phyloP scores from a whole-genome alignment of 805 yeast species.

The Schwanniomyces yamadae region DNA sequence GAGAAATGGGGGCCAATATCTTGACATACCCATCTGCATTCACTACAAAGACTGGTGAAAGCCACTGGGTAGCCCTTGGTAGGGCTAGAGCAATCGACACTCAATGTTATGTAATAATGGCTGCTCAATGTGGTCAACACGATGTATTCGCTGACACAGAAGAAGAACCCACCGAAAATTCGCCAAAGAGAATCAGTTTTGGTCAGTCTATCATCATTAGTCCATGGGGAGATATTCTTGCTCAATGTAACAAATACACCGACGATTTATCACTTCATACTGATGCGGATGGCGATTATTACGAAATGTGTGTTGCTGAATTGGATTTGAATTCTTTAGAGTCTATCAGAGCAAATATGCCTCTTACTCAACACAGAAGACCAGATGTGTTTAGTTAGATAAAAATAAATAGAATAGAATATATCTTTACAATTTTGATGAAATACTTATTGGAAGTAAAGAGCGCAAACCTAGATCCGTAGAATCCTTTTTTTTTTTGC shows the following conservation, averaged over 20 bases:
- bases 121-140: slow-evolving; percentile 85
- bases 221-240: slow-evolving; percentile 85
- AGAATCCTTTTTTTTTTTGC: no score
- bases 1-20: slow-evolving; percentile 72
- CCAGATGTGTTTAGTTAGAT: slow-evolving; percentile 56
- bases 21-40: slow-evolving; percentile 89
- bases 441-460: no score
- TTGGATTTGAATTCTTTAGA: slow-evolving; percentile 53
- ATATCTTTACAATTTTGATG: no score
- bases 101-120: slow-evolving; percentile 83
- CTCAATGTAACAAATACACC: slow-evolving; percentile 39
- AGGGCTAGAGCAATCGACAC: slow-evolving; percentile 85
- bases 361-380: slow-evolving; percentile 72
- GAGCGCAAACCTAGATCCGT: no score
- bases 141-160: slow-evolving; percentile 45
- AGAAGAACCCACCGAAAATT: slow-evolving; percentile 11
- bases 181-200: slow-evolving; percentile 61
- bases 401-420: no score
- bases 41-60: slow-evolving; percentile 85
- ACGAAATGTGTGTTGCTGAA: slow-evolving; percentile 57
- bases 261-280: slow-evolving; percentile 19
- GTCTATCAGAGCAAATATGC: slow-evolving; percentile 66
- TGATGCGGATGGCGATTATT: slow-evolving; percentile 37
- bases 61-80: slow-evolving; percentile 85
- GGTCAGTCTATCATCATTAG: slow-evolving; percentile 88